phyloP scores from a whole-genome alignment of 345 rosid genomes.

The Salix exigua region DNA sequence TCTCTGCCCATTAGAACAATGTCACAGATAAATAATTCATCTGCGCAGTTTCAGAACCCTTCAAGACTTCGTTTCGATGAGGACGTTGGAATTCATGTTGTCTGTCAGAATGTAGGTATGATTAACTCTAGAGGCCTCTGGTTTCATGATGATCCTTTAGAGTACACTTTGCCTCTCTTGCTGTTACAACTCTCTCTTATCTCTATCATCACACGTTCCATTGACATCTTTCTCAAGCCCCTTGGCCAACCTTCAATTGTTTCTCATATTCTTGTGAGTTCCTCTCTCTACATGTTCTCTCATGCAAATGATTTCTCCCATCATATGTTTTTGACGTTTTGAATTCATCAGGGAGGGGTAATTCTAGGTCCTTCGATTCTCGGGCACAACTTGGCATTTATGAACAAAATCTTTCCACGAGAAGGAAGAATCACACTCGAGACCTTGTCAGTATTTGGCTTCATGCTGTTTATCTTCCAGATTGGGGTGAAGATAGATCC shows the following conservation, averaged over 20 bases:
- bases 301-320: neutral
- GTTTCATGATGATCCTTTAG: constrained; percentile 15
- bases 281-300: neutral
- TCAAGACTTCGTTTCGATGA: neutral
- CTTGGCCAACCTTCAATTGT: constrained; percentile 20
- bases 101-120: neutral
- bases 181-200: constrained; percentile 12
- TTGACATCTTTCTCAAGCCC: constrained; percentile 14
- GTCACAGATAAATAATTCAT: neutral
- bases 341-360: constrained; percentile 35
- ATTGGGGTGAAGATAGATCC: constrained; percentile 39
- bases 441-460: constrained; percentile 34
- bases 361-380: constrained; percentile 44
- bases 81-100: neutral
- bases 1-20: neutral
- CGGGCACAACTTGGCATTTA: constrained; percentile 20
- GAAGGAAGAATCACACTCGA: constrained; percentile 23
- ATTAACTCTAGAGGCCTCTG: constrained; percentile 10
- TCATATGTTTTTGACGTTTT: neutral
- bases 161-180: constrained; percentile 15
- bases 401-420: constrained; percentile 24
- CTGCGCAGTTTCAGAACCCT: neutral
- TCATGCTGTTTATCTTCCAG: constrained; percentile 34
- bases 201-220: constrained; percentile 12
- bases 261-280: constrained; percentile 20